These are phyloP conservation scores for Mrakiaceae sp. DNA, from an alignment of 1,284 basidiomycete genomes.

Conservation along the genomic window DNA sequence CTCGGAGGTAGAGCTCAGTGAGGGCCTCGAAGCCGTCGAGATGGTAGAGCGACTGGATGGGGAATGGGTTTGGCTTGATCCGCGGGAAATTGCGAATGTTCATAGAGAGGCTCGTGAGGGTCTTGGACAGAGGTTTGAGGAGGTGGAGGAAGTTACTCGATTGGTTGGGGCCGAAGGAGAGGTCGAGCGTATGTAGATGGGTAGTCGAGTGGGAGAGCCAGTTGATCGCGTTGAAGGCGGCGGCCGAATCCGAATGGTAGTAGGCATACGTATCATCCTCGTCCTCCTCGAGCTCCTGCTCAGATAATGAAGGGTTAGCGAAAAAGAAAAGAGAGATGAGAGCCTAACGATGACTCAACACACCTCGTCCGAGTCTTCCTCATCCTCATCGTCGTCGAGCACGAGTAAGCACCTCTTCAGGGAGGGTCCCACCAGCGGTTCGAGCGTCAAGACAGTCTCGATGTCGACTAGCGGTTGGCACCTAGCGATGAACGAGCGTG, in stretches of 20 bases:
- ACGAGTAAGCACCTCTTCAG: background rate
- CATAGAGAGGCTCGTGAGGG: background rate
- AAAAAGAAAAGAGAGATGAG: too few relatives aligned
- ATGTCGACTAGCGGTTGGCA: background rate
- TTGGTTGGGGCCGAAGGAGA: too few relatives aligned
- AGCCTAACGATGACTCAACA: too few relatives aligned
- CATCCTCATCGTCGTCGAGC: slow-evolving; percentile 1
- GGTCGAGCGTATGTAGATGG: too few relatives aligned
- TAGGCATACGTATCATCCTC: too few relatives aligned
- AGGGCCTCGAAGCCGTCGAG: slow-evolving; percentile 3
- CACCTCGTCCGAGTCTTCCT: slow-evolving; percentile 1
- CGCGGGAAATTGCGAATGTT: background rate
- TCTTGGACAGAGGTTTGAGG: background rate
- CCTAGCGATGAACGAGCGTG: background rate
- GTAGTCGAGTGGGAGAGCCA: too few relatives aligned
- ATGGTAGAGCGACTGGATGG: background rate
- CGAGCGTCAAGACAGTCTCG: background rate
- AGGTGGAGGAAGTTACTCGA: background rate
- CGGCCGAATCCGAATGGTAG: too few relatives aligned
- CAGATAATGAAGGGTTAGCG: too few relatives aligned
- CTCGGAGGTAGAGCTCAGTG: background rate
- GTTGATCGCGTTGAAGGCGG: too few relatives aligned
- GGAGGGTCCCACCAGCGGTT: background rate
- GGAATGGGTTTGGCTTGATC: background rate
- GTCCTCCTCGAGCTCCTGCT: too few relatives aligned